Base-by-base conservation (phyloP, 768 basidiomycete species). In the Jaapia argillacea region DNA sequence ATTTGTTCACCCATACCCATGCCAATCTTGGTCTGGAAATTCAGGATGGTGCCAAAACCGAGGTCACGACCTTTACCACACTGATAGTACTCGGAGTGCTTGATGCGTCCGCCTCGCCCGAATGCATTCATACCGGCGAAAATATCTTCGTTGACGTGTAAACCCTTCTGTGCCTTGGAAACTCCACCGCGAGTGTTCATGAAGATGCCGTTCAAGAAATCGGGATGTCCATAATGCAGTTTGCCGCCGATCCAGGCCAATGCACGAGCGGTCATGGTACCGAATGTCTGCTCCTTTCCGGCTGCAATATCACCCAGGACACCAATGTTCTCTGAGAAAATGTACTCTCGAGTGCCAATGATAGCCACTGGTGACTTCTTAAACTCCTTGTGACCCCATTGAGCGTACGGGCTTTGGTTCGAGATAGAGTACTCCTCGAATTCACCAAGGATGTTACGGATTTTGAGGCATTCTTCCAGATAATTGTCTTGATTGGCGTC, bases 401-500 rank as follows among this genome's bases (percentile, higher is more conserved):
- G 89, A 4, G 89, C 88, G 59, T 99, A 99, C 6, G 96, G 96
- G 57, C 85, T 91, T 69, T 94, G 88, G 52, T 80, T 83, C 4
- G 91, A 91, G 40, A 88, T 72, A 6, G 79, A 77, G 59, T 87
- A 94, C 58, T 97, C 88, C 59, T 99, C 96, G 51, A 99, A 99
- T 64, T 98, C 96, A 52, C 89, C 94, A 39, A 99, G 75, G 41
- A 99, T 79, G 59, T 93, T 99, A 26, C 96, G 81, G 54, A 99
- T 99, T 74, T 99, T 99, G 59, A 99, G 66, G 63, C 96, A 99
- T 59, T 99, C 96, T 61, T 99, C 96, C 55, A 99, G 70, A 57
- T 99, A 99, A 68, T 98, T 99, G 70, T 99, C 96, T 68, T 99
- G 96, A 60, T 99, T 99, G 53, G 96, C 96, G 52, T 99, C 96